Conservation (phyloP, 306 rosid genomes). For the Trifolium repens region DNA sequence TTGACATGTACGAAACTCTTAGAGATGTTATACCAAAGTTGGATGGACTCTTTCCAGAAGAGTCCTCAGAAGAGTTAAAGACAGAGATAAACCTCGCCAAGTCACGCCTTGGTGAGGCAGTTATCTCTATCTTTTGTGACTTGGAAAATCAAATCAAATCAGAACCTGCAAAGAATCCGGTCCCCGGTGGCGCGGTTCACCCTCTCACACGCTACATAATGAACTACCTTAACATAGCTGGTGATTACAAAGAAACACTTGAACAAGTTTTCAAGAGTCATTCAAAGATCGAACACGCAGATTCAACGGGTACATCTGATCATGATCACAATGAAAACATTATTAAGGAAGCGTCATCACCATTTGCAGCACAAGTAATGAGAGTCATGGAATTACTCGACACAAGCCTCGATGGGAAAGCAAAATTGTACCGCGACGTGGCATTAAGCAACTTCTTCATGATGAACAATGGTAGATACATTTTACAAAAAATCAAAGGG, state of each 20-base stretch:
- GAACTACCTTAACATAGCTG: conserved; percentile 52
- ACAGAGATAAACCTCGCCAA: conserved; percentile 48
- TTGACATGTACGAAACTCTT: conserved; percentile 69
- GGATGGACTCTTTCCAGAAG: conserved; percentile 45
- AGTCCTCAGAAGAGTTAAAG: conserved; percentile 45
- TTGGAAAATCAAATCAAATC: conserved; percentile 49
- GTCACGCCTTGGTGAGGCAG: conserved; percentile 52
- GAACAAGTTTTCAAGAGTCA: conserved; percentile 60
- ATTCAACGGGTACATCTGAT: conserved; percentile 48
- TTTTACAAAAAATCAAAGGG: conserved; percentile 74
- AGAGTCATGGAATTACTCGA: conserved; percentile 76
- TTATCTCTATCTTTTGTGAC: conserved; percentile 47
- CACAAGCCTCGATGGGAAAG: conserved; percentile 58
- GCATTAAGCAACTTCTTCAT: conserved; percentile 68
- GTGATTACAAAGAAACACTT: conserved; percentile 54
- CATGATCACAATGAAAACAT: conserved; percentile 1
- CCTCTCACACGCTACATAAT: conserved; percentile 56
- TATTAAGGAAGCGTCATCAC: conserved; percentile 28
- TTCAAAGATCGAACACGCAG: conserved; percentile 52
- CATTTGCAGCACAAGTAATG: conserved; percentile 54
- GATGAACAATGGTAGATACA: conserved; percentile 98
- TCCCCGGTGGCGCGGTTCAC: conserved; percentile 59
- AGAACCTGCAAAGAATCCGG: conserved; percentile 45
- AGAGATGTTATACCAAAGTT: conserved; percentile 46
- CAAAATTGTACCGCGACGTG: conserved; percentile 64